Conservation (phyloP, 768 basidiomycete genomes). For the Lentinula sp. region DNA sequence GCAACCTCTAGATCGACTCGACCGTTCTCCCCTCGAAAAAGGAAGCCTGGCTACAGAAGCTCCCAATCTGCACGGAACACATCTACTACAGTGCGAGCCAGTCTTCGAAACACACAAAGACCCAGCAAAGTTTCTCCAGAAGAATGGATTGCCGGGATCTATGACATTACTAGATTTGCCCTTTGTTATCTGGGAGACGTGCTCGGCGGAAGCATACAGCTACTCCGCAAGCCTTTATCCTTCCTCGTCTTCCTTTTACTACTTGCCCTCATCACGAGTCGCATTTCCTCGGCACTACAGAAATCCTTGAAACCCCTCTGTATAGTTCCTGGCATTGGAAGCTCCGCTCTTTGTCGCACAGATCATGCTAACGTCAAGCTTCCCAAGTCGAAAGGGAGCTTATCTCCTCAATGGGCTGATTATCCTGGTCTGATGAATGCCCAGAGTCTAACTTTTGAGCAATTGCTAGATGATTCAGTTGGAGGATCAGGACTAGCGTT, state of each 20-base stretch:
- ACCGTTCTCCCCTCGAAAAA: constrained; percentile 6
- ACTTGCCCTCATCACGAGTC: constrained; percentile 36
- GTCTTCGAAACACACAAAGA: background rate
- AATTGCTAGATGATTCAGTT: constrained; percentile 32
- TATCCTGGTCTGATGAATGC: constrained; percentile 5
- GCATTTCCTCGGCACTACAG: constrained; percentile 36
- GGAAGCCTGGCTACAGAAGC: constrained; percentile 5
- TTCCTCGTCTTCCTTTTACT: constrained; percentile 46
- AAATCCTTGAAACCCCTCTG: constrained; percentile 53
- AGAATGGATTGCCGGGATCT: background rate
- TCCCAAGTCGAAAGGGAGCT: background rate
- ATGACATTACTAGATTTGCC: constrained; percentile 11
- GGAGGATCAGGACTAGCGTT: constrained; percentile 56
- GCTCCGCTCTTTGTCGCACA: constrained; percentile 34
- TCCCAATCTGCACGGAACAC: background rate
- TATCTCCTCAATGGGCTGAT: constrained; percentile 5
- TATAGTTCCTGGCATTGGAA: constrained; percentile 52
- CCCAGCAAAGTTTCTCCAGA: constrained; percentile 3
- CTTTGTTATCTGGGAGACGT: constrained; percentile 42
- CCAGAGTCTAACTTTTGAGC: constrained; percentile 18
- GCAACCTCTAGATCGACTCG: background rate
- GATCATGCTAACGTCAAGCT: background rate
- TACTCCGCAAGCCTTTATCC: constrained; percentile 52
- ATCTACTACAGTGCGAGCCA: background rate
- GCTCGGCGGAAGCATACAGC: constrained; percentile 34